Base-by-base conservation (phyloP, 768 basidiomycete species). In the Amanita pseudoporphyria region DNA sequence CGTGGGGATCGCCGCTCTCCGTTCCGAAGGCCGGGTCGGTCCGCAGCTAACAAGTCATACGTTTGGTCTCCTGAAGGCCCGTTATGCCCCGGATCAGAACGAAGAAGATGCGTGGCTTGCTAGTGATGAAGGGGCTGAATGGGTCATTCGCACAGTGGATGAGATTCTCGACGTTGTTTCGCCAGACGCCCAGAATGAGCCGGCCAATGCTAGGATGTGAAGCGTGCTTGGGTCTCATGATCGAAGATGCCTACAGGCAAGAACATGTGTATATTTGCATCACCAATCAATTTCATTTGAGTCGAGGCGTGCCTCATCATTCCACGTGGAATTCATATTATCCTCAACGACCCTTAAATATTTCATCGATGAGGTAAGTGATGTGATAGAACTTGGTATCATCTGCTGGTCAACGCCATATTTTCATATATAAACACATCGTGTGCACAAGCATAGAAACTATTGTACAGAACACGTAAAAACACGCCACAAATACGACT, bases 21-120 rank as follows among this genome's bases (percentile, higher is more conserved):
- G 92, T 51, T 81, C 92, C 24, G 89, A 93, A 60, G 81, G 78
- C 24, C 72, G 84, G 40, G 92, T 94, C 53, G 88, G 80, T 19
- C 88, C 91, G 6, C 92, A 95, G 64, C 73, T 95, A 51, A 83
- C 71, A 9, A 91, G 88, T 63, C 92, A 95, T 63, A 83, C 87
- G 43, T 92, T 89, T 64, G 92, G 92, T 10, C 75, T 95, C 56
- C 80, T 92, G 61, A 95, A 93, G 65, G 87, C 88, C 18, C 82
- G 84, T 49, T 60, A 75, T 42, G 70, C 71, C 40, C 74, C 77
- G 46, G 73, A 74, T 31, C 70, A 79, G 55, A 81, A 67, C 56
- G 74, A 77, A 57, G 87, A 85, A 64, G 88, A 90, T 62, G 71
- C 67, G 51, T 94, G 84, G 83, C 76, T 94, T 35, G 73, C 85